Conservation (phyloP, 305 asterid species). For the Withania somnifera region DNA sequence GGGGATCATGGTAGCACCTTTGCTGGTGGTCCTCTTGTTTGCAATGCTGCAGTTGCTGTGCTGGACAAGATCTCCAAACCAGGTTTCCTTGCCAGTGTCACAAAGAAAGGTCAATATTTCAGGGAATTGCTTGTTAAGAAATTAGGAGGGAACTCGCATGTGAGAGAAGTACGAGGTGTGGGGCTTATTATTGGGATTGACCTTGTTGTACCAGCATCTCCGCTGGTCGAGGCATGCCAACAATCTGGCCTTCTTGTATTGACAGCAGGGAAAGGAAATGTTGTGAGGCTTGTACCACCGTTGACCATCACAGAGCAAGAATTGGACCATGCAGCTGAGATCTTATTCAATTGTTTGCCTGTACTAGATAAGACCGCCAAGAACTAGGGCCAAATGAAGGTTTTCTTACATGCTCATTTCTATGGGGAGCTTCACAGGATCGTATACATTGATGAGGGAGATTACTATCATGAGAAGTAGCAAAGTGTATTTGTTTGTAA, state of each 20-base stretch:
- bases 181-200: no score
- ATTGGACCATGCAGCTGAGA: conserved; percentile 44
- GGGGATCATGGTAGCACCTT: conserved; percentile 98
- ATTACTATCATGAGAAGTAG: not conserved
- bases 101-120: no score
- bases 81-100: no score
- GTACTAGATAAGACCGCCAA: conserved; percentile 38
- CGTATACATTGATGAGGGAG: not conserved
- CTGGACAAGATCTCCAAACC: no score
- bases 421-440: not conserved
- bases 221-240: conserved; percentile 69
- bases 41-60: no score
- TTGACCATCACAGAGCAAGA: conserved; percentile 67
- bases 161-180: no score
- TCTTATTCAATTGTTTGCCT: conserved; percentile 43
- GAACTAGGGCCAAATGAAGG: not conserved
- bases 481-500: not conserved
- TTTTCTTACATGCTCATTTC: not conserved
- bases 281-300: conserved; percentile 81
- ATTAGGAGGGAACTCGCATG: no score
- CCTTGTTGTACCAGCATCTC: conserved; percentile 53
- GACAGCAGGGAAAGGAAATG: conserved; percentile 91
- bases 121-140: no score
- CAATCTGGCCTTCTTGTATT: conserved; percentile 64
- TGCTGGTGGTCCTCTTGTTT: conserved; percentile 31